Evolutionary conservation across 768 basidiomycete species (phyloP).

Genomic region (Lentinula edodes): DNA sequence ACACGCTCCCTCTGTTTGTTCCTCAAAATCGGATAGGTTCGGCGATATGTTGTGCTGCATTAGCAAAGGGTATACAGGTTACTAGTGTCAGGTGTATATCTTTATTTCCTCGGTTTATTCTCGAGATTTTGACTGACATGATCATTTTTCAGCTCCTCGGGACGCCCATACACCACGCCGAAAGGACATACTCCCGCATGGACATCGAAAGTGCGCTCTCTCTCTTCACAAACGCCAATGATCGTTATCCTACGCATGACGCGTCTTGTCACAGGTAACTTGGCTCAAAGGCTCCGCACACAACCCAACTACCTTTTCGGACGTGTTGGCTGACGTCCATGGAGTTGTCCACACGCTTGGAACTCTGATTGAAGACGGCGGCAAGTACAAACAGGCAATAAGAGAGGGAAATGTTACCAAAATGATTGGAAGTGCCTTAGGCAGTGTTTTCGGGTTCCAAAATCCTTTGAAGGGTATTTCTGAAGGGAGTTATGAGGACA

Average conservation of each 20-base stretch:
- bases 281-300: conserved; percentile 88
- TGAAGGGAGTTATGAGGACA: conserved; percentile 56
- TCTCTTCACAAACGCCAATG: conserved; percentile 7
- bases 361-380: conserved; percentile 73
- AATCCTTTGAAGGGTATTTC: conserved; percentile 53
- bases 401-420: conserved; percentile 50
- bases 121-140: neutral
- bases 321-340: conserved; percentile 57
- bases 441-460: conserved; percentile 28
- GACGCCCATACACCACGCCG: conserved; percentile 78
- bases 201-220: conserved; percentile 59
- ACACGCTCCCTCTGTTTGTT: neutral
- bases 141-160: conserved; percentile 61
- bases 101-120: neutral
- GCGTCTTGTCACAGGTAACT: conserved; percentile 52
- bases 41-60: conserved; percentile 84
- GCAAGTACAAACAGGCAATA: conserved; percentile 73
- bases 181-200: conserved; percentile 89
- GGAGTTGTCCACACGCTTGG: conserved; percentile 95
- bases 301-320: conserved; percentile 63
- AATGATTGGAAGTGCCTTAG: conserved; percentile 42
- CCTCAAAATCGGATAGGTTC: conserved; percentile 56
- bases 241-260: conserved; percentile 8
- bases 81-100: conserved; percentile 74
- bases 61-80: conserved; percentile 80